Base-by-base conservation (phyloP, 768 basidiomycete species). In the Mycena leptocephala region DNA sequence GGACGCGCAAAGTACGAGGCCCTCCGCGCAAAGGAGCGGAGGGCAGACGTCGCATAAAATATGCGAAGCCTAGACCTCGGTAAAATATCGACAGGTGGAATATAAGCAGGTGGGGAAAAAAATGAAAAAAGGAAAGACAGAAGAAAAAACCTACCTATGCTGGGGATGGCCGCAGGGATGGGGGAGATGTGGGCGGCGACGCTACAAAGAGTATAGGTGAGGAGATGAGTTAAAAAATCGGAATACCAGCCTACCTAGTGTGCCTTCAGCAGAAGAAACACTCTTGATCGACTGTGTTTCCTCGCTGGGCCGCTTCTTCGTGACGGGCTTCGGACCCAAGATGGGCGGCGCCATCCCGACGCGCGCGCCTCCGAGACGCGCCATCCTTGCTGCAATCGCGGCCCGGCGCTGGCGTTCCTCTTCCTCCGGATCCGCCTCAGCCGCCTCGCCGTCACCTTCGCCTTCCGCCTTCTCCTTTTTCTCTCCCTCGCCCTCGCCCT, bases 371-470 rank as follows among this genome's bases (percentile, higher is more conserved):
- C 97, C 97, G 22, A 99, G 89, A 74, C 94, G 94, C 51, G 96
- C 97, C 96, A 99, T 96, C 58, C 97, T 90, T 28, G 96, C 96
- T 37, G 97, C 96, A 81, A 99, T 93, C 14, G 95, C 93, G 6
- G 96, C 95, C 53, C 97, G 91, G 58, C 94, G 91, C 80, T 95
- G 93, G 68, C 93, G 88, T 79, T 95, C 94, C 77, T 95, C 93
- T 62, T 93, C 93, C 80, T 93, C 93, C 1, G 90, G 89, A 79
- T 92, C 92, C 30, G 77, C 77, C 62, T 85, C 85, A 0, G 75
- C 82, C 43, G 78, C 65, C 30, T 67, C 72, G 9, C 66, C 79
- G 55, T 55, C 78, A 28, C 30, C 67, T 39, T 62, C 68, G 14
- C 35, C 53, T 33, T 92, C 93, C 80, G 93, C 72, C 92, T 92